A percentile compares a stretch with the other conserved stretches of the same genome.
Conservation (phyloP, 495 filamentous ascomycete genomes). For the Stereocaulon alpinum region DNA sequence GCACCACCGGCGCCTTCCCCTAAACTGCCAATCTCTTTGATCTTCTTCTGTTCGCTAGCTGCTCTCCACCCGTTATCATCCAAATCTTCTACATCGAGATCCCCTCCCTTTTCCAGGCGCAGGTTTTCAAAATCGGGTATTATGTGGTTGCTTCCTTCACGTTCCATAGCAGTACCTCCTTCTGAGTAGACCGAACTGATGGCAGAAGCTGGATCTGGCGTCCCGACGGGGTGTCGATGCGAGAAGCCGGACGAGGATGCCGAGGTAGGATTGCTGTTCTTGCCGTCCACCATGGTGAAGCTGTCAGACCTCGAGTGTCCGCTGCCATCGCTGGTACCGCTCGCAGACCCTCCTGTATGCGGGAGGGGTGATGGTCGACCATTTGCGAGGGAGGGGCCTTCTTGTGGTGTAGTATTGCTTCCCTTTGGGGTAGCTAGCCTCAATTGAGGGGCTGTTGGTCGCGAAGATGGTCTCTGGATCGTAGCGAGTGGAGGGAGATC, state of each 20-base stretch:
- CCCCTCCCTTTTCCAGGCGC: constrained; percentile 66
- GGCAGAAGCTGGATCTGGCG: constrained; percentile 79
- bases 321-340: constrained; percentile 60
- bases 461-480: constrained; percentile 30
- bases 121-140: constrained; percentile 66
- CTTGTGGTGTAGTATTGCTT: constrained; percentile 55
- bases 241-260: constrained; percentile 77
- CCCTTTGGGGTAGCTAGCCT: constrained; percentile 80
- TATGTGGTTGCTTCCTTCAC: constrained; percentile 58
- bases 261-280: constrained; percentile 64
- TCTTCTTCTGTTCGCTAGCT: constrained; percentile 76
- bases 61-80: constrained; percentile 93
- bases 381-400: constrained; percentile 38
- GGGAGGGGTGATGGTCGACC: constrained; percentile 43
- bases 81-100: constrained; percentile 82
- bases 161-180: constrained; percentile 59
- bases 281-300: constrained; percentile 61
- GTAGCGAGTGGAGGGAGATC: constrained; percentile 32
- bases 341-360: constrained; percentile 33
- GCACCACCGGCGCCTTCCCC: constrained; percentile 95
- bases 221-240: constrained; percentile 45
- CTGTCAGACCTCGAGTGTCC: constrained; percentile 67
- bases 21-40: constrained; percentile 77
- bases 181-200: constrained; percentile 77
- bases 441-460: constrained; percentile 58